phyloP scores from a whole-genome alignment of 768 basidiomycete species.

The Steccherinum ochraceum region DNA sequence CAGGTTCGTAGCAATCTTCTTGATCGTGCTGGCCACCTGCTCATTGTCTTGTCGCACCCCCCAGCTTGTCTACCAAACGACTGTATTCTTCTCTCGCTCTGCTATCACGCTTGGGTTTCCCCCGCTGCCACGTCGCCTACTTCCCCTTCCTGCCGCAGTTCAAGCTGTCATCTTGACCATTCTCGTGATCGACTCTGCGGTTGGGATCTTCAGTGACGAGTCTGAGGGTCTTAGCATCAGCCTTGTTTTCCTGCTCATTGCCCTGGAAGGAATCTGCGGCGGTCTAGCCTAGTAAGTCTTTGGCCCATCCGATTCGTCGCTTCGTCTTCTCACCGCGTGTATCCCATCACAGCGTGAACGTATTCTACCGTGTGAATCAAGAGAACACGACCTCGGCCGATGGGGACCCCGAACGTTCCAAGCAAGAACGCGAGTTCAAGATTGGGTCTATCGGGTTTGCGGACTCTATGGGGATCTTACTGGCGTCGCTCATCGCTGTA shows the following conservation, averaged over 20 bases:
- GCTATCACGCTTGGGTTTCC: constrained; percentile 83
- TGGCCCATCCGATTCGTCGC: constrained; percentile 15
- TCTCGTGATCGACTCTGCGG: constrained; percentile 60
- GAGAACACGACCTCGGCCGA: constrained; percentile 42
- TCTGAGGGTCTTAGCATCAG: constrained; percentile 42
- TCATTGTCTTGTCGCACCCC: no score
- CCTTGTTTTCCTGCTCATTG: constrained; percentile 71
- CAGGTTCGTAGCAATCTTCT: constrained; percentile 50
- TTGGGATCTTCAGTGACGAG: constrained; percentile 53
- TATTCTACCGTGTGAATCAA: constrained; percentile 79
- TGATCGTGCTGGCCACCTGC: constrained; percentile 13
- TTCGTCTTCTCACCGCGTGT: constrained; percentile 10
- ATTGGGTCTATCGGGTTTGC: constrained; percentile 87
- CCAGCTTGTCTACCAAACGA: constrained; percentile 81
- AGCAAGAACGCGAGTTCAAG: constrained; percentile 82
- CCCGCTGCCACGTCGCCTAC: constrained; percentile 59
- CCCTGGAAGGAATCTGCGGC: constrained; percentile 87
- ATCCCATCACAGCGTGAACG: constrained; percentile 58
- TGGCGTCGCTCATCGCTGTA: constrained; percentile 59
- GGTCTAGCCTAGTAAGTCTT: constrained; percentile 80
- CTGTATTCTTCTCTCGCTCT: constrained; percentile 91
- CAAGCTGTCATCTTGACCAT: constrained; percentile 63
- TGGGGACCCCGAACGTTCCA: constrained; percentile 49
- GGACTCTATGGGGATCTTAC: constrained; percentile 66
- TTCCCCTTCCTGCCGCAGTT: constrained; percentile 70